Conservation (phyloP, 805 yeast species). For the Allodekkera sacchari region DNA sequence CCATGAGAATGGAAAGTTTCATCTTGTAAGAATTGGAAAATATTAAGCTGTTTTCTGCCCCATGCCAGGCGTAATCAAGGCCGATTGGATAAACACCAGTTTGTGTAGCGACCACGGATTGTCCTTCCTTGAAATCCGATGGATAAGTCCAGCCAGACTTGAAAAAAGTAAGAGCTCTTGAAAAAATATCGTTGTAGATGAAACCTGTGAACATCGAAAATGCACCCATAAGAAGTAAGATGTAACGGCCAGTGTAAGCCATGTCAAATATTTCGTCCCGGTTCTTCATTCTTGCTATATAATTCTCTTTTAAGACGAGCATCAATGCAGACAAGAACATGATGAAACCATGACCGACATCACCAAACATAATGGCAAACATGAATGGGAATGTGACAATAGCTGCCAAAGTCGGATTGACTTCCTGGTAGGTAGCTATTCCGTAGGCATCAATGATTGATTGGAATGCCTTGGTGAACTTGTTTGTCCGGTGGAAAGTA, state of each 20-base stretch:
- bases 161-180: constrained; percentile 61
- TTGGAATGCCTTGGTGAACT: constrained; percentile 63
- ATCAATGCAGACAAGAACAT: constrained; percentile 46
- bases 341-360: constrained; percentile 69
- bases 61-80: constrained; percentile 71
- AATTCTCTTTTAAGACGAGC: constrained; percentile 47
- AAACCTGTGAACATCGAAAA: constrained; percentile 72
- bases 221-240: constrained; percentile 59
- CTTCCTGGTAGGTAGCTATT: constrained; percentile 65
- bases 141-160: constrained; percentile 68
- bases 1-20: constrained; percentile 71
- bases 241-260: constrained; percentile 68
- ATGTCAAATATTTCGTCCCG: constrained; percentile 71
- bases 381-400: constrained; percentile 71
- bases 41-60: constrained; percentile 62
- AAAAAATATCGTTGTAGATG: constrained; percentile 64
- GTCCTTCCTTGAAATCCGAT: constrained; percentile 38
- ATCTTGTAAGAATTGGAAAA: constrained; percentile 70
- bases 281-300: constrained; percentile 41
- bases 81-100: constrained; percentile 54
- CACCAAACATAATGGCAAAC: constrained; percentile 84
- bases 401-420: constrained; percentile 69
- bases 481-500: constrained; percentile 62
- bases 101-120: constrained; percentile 37
- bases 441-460: constrained; percentile 72